Evolutionary conservation across 2,329 filamentous ascomycete species (phyloP).

Genomic region (Fusarium hostae): DNA sequence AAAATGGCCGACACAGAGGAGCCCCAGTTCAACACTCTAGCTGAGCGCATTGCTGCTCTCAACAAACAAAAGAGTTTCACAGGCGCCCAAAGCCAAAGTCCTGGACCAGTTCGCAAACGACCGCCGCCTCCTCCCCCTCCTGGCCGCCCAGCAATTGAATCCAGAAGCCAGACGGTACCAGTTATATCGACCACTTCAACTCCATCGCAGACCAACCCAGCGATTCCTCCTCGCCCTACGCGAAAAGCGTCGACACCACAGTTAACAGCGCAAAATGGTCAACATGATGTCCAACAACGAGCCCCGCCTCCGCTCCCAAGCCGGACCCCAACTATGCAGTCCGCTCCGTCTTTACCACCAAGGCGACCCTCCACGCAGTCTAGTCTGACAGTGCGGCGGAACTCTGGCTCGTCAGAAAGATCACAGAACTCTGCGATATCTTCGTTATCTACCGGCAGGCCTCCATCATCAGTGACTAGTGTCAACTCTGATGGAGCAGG

Average conservation of each 20-base stretch:
- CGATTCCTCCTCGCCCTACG: conserved; percentile 36
- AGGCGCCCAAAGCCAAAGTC: conserved; percentile 49
- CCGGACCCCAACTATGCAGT: conserved; percentile 46
- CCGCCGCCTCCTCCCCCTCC: conserved; percentile 54
- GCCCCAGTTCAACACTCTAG: conserved; percentile 68
- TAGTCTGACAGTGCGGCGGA: conserved; percentile 57
- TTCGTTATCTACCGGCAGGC: conserved; percentile 59
- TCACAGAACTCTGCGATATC: conserved; percentile 67
- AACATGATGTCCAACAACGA: conserved; percentile 28
- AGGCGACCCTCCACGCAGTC: conserved; percentile 59
- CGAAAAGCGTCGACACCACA: conserved; percentile 24
- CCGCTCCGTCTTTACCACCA: conserved; percentile 61
- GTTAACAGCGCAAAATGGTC: conserved; percentile 10
- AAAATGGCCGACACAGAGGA: conserved; percentile 71
- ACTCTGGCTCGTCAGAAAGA: conserved; percentile 67
- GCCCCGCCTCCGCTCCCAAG: conserved; percentile 52
- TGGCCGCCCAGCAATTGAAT: conserved; percentile 53
- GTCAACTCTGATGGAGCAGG: conserved; percentile 54
- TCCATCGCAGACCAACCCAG: conserved; percentile 25
- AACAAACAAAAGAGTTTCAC: conserved; percentile 71
- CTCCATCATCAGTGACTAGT: conserved; percentile 60
- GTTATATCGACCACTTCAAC: conserved; percentile 48
- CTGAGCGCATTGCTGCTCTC: conserved; percentile 72
- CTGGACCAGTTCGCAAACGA: conserved; percentile 56
- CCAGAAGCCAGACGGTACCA: conserved; percentile 52